Conservation (phyloP, 257 asterid species). For the Salvia hispanica region DNA sequence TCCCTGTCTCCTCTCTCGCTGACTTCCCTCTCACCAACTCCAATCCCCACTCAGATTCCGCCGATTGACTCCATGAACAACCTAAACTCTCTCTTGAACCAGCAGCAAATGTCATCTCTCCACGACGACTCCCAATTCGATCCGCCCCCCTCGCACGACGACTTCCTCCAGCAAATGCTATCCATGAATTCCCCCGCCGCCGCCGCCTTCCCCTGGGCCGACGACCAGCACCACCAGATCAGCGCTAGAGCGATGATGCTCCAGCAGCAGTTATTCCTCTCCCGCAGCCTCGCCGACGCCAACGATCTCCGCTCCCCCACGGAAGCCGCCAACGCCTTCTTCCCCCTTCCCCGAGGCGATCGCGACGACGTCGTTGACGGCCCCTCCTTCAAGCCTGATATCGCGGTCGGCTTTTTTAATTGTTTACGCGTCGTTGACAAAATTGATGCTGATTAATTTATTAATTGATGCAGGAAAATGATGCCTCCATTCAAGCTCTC, state of each 20-base stretch:
- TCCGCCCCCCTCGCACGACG: slow-evolving; percentile 60
- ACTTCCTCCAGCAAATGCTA: slow-evolving; percentile 76
- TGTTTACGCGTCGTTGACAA: neutral
- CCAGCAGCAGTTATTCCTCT: slow-evolving; percentile 61
- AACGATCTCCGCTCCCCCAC: slow-evolving; percentile 45
- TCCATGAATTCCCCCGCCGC: slow-evolving; percentile 55
- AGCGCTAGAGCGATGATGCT: slow-evolving; percentile 64
- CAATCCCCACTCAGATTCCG: neutral
- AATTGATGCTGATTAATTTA: neutral
- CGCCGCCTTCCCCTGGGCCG: slow-evolving; percentile 40
- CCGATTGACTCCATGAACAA: slow-evolving; percentile 45
- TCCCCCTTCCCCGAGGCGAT: slow-evolving; percentile 42
- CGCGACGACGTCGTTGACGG: slow-evolving; percentile 43
- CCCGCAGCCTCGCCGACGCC: slow-evolving; percentile 46
- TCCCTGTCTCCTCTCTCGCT: slow-evolving; percentile 12
- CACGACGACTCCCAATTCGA: slow-evolving; percentile 51
- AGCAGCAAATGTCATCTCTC: slow-evolving; percentile 47
- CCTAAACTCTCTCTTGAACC: slow-evolving; percentile 45
- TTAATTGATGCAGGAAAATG: slow-evolving; percentile 45
- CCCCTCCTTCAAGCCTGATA: slow-evolving; percentile 21
- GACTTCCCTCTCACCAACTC: neutral
- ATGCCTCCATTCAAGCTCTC: slow-evolving; percentile 54
- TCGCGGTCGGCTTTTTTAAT: slow-evolving; percentile 35
- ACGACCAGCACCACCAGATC: slow-evolving; percentile 59
- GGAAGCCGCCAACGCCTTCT: slow-evolving; percentile 36